Conservation (phyloP, 2,329 filamentous ascomycete species). For the Myriangium duriaei region DNA sequence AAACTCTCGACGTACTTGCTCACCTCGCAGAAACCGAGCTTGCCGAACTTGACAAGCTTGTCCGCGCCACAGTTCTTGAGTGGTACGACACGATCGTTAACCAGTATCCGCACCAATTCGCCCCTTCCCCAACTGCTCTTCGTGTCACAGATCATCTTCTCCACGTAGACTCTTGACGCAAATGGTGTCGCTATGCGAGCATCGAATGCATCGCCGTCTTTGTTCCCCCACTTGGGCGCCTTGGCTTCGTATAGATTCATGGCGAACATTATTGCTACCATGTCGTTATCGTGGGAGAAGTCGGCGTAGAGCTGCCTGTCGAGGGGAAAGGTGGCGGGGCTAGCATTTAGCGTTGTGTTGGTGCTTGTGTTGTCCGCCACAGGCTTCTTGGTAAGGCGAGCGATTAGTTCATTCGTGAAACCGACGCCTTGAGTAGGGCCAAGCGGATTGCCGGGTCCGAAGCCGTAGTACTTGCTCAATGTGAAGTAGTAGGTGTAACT, state of each 20-base stretch:
- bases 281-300: slow-evolving; percentile 85
- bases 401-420: slow-evolving; percentile 76
- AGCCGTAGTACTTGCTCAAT: slow-evolving; percentile 76
- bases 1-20: slow-evolving; percentile 61
- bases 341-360: slow-evolving; percentile 62
- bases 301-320: slow-evolving; percentile 61
- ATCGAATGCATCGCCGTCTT: slow-evolving; percentile 37
- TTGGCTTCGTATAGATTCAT: slow-evolving; percentile 66
- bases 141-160: slow-evolving; percentile 65
- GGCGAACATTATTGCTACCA: slow-evolving; percentile 63
- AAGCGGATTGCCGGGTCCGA: slow-evolving; percentile 61
- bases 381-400: slow-evolving; percentile 56
- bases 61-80: slow-evolving; percentile 61
- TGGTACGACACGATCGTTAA: slow-evolving; percentile 73
- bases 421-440: slow-evolving; percentile 79
- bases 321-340: slow-evolving; percentile 60
- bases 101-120: slow-evolving; percentile 63
- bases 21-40: too few species aligned
- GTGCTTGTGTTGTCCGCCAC: slow-evolving; percentile 63
- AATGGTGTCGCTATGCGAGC: slow-evolving; percentile 75
- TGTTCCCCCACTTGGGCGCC: slow-evolving; percentile 31
- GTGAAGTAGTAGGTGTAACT: slow-evolving; percentile 69
- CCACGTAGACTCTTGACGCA: slow-evolving; percentile 67
- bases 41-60: too few species aligned
- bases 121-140: slow-evolving; percentile 27